phyloP scores from a whole-genome alignment of 768 basidiomycete species.

The Russula earlei region DNA sequence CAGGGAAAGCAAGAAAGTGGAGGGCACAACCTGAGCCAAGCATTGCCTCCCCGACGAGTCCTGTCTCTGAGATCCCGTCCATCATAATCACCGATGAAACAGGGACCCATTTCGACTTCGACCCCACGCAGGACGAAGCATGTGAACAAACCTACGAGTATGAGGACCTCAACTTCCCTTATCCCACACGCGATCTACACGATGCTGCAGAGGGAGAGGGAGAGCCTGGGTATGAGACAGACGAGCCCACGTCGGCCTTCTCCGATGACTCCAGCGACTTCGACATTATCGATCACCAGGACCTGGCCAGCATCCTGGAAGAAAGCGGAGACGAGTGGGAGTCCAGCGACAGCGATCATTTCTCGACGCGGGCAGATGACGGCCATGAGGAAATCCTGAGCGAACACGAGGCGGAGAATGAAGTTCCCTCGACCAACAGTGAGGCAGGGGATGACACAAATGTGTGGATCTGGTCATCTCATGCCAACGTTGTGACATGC shows the following conservation, averaged over 20 bases:
- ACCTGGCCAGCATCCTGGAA: not conserved
- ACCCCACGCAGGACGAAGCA: not conserved
- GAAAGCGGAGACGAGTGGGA: not conserved
- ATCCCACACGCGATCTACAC: not conserved
- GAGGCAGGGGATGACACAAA: not conserved
- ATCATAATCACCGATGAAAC: not conserved
- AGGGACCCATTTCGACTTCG: not conserved
- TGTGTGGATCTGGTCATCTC: not conserved
- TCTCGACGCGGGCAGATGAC: not conserved
- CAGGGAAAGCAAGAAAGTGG: too few relatives aligned
- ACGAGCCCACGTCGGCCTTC: not conserved
- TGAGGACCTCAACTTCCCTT: not conserved
- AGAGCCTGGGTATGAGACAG: not conserved
- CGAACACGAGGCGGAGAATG: not conserved
- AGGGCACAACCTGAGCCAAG: too few relatives aligned
- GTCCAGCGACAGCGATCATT: not conserved
- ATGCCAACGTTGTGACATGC: not conserved
- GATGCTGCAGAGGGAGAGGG: not conserved
- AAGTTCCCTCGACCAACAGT: not conserved
- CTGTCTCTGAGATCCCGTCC: not conserved
- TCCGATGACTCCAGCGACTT: not conserved
- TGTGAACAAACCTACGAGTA: not conserved
- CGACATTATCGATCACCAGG: not conserved
- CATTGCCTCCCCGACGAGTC: not conserved
- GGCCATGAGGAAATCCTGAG: not conserved